Evolutionary conservation across 2,329 filamentous ascomycete species (phyloP).

Genomic region (Talaromyces sp.): DNA sequence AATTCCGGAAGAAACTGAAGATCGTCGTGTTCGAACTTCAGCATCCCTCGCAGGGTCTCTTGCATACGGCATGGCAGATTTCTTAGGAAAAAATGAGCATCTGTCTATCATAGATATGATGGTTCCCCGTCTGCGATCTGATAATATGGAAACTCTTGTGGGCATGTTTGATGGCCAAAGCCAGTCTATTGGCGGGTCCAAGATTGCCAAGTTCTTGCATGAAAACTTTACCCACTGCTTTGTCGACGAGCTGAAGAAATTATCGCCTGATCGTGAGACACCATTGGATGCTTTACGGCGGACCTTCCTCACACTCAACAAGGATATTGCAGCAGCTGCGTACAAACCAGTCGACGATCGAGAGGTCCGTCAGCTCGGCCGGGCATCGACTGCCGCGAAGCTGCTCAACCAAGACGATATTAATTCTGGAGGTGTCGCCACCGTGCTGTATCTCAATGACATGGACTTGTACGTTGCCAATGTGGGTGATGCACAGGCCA

Average conservation of each 20-base stretch:
- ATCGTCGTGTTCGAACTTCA: conserved; percentile 91
- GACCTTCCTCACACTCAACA: conserved; percentile 85
- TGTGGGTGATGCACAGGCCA: conserved; percentile 91
- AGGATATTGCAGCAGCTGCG: conserved; percentile 81
- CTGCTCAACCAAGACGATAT: conserved; percentile 84
- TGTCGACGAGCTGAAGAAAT: conserved; percentile 67
- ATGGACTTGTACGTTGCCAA: conserved; percentile 93
- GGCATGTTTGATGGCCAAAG: conserved; percentile 95
- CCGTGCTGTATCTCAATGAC: conserved; percentile 80
- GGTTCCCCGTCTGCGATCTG: conserved; percentile 82
- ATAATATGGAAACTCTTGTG: conserved; percentile 81
- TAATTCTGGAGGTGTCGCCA: conserved; percentile 83
- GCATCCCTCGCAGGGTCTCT: conserved; percentile 87
- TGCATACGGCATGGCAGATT: conserved; percentile 96
- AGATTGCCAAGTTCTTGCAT: conserved; percentile 92
- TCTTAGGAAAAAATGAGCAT: conserved; percentile 86
- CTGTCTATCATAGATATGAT: conserved; percentile 94
- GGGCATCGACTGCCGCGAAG: conserved; percentile 65
- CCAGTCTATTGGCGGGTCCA: conserved; percentile 83
- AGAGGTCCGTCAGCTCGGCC: conserved; percentile 53
- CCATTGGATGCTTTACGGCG: conserved; percentile 77
- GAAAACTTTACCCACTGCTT: conserved; percentile 91
- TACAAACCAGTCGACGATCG: conserved; percentile 75
- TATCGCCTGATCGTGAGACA: conserved; percentile 66
- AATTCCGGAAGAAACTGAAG: conserved; percentile 91